Base-by-base conservation (phyloP, 495 filamentous ascomycete genomes). In the Chaetomium fimeti region DNA sequence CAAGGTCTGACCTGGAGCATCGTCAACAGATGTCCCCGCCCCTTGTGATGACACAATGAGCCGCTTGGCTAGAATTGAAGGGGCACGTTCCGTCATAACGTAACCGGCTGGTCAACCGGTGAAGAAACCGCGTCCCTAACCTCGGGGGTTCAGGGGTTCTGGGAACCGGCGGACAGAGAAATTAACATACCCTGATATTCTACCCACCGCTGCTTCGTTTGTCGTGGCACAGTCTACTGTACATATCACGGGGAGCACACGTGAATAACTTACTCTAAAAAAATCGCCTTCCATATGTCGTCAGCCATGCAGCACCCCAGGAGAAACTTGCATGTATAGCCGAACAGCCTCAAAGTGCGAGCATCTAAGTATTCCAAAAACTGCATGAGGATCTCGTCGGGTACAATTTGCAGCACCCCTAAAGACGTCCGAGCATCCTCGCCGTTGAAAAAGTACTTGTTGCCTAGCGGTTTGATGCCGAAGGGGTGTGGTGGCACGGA, bases 271-370 rank as follows among this genome's bases (percentile, higher is more conserved):
- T 89, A 98, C 94, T 86, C 82, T 66, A 96, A 81, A 68, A 92
- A 95, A 12, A 96, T 75, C 24, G 85, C 72, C 77, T 94, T 94
- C 94, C 94, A 98, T 28, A 98, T 74, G 64, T 98, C 94, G 63
- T 98, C 94, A 38, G 84, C 84, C 45, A 89, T 81, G 48, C 89
- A 89, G 73, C 92, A 94, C 9, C 93, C 94, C 80, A 92, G 95
- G 18, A 97, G 81, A 38, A 91, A 90, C 74, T 89, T 92, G 78
- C 94, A 97, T 5, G 93, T 90, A 55, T 83, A 83, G n/a, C 92
- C 91, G 27, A 97, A 73, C 5, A 79, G 73, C 60, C 87, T 73
- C 56, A 98, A 76, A 51, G 82, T 79, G 29, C 68, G 62, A 49
- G 82, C 79, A 70, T 95, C 88, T 22, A 98, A 79, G 67, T 75